A percentile compares a stretch with the other conserved stretches of the same genome.
Evolutionary conservation across 2,329 filamentous ascomycete genomes (phyloP).

Genomic region (Plectosphaerella sp.): DNA sequence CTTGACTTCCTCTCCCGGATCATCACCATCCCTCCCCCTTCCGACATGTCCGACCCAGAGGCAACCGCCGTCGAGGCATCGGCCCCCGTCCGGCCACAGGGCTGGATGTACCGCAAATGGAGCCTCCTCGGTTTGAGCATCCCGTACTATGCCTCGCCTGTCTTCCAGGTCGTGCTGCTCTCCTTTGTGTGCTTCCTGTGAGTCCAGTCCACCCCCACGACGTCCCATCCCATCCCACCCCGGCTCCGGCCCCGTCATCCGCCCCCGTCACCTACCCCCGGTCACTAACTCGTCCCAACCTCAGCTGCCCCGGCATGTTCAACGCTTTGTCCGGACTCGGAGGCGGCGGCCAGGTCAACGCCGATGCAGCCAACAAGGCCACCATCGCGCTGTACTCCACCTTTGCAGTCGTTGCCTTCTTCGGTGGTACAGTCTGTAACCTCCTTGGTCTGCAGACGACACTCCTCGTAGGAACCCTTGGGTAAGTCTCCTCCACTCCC

Average conservation of each 20-base stretch:
- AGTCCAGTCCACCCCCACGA: not conserved
- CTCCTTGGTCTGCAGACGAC: constrained; percentile 35
- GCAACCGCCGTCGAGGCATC: too few relatives aligned
- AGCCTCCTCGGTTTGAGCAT: not conserved
- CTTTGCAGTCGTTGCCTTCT: constrained; percentile 36
- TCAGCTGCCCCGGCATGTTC: constrained; percentile 32
- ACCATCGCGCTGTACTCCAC: constrained; percentile 37
- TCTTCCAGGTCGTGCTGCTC: constrained; percentile 67
- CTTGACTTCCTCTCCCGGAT: too few relatives aligned
- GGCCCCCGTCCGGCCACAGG: not conserved
- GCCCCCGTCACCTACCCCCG: too few relatives aligned
- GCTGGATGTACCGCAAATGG: not conserved
- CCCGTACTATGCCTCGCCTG: constrained; percentile 67
- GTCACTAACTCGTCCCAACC: too few relatives aligned
- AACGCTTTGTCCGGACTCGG: constrained; percentile 40
- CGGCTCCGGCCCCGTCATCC: too few relatives aligned
- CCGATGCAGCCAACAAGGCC: constrained; percentile 39
- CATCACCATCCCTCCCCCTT: too few relatives aligned
- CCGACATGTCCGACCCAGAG: too few relatives aligned
- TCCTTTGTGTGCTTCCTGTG: constrained; percentile 46
- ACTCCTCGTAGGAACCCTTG: constrained; percentile 39
- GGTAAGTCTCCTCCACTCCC: constrained; percentile 36
- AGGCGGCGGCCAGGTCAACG: constrained; percentile 39
- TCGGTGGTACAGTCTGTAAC: constrained; percentile 38
- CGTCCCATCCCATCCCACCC: too few relatives aligned